Conservation (phyloP, 495 filamentous ascomycete species). For the Achaetomiella virescens region DNA sequence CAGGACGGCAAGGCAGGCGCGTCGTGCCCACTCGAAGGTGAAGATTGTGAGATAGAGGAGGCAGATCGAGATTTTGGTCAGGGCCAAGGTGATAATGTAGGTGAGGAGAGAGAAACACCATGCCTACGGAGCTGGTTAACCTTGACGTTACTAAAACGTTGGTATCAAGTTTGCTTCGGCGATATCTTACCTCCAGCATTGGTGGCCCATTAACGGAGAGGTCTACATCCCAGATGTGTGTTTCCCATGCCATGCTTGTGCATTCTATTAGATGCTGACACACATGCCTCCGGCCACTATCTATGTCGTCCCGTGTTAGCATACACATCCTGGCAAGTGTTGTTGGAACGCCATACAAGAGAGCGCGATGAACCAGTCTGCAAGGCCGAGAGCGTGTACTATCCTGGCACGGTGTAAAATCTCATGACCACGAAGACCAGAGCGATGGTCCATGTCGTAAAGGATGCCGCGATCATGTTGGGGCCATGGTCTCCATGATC, state of each 20-base stretch:
- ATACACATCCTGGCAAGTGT: background rate
- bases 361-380: constrained; percentile 21
- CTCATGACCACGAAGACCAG: constrained; percentile 19
- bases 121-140: constrained; percentile 5
- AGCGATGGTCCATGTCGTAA: constrained; percentile 15
- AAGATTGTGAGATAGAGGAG: constrained; percentile 28
- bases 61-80: constrained; percentile 27
- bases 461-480: constrained; percentile 10
- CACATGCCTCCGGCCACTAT: constrained; percentile 6
- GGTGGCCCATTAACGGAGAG: background rate
- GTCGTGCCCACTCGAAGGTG: constrained; percentile 19
- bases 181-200: constrained; percentile 10
- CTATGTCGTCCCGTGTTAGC: constrained; percentile 1
- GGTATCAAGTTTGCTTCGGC: too few species aligned
- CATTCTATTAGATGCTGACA: background rate
- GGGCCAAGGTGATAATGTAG: constrained; percentile 16
- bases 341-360: constrained; percentile 9
- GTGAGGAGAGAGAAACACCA: constrained; percentile 21
- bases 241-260: constrained; percentile 20
- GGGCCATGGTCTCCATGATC: constrained; percentile 8
- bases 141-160: background rate
- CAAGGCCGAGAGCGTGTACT: constrained; percentile 10
- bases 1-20: constrained; percentile 15
- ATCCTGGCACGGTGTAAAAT: constrained; percentile 20
- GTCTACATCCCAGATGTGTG: constrained; percentile 20